phyloP scores from a whole-genome alignment of 2,329 filamentous ascomycete species.

The Microdochium nivale region DNA sequence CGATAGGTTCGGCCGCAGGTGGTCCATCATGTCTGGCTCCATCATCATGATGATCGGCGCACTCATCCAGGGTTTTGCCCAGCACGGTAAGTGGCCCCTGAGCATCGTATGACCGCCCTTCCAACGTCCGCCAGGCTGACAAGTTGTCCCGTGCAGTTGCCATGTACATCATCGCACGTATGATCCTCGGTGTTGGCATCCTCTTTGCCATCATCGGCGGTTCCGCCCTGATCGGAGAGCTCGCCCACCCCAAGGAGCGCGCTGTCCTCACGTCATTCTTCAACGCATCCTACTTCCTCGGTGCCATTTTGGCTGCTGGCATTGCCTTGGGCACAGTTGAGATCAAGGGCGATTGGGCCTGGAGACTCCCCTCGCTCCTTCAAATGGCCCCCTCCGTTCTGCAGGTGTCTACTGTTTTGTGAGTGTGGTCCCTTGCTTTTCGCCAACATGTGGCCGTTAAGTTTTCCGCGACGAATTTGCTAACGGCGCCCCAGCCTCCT shows the following conservation, averaged over 20 bases:
- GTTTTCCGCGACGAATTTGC: background rate
- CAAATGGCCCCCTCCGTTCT: slow-evolving; percentile 34
- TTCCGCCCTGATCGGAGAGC: slow-evolving; percentile 49
- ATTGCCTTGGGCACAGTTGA: slow-evolving; percentile 40
- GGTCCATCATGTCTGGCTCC: slow-evolving; percentile 39
- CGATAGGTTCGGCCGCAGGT: slow-evolving; percentile 40
- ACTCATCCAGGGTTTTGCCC: slow-evolving; percentile 43
- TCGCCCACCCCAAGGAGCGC: slow-evolving; percentile 53
- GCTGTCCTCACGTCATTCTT: slow-evolving; percentile 49
- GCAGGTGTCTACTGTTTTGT: slow-evolving; percentile 26
- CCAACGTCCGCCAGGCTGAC: background rate
- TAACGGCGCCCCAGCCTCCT: slow-evolving; percentile 25
- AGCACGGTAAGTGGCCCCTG: slow-evolving; percentile 15
- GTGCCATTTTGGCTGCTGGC: slow-evolving; percentile 37
- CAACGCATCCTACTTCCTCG: slow-evolving; percentile 49
- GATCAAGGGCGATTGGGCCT: slow-evolving; percentile 28
- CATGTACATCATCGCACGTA: slow-evolving; percentile 53
- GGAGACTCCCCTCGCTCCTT: slow-evolving; percentile 36
- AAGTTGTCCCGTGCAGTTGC: background rate
- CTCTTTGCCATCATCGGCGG: slow-evolving; percentile 50
- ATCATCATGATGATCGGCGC: slow-evolving; percentile 46
- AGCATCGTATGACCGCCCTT: background rate
- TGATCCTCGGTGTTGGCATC: slow-evolving; percentile 54
- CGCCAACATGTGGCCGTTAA: background rate
- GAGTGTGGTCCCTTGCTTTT: background rate